Evolutionary conservation across 176 grass and related monocot genomes (phyloP).

Genomic region (Themeda triandra): DNA sequence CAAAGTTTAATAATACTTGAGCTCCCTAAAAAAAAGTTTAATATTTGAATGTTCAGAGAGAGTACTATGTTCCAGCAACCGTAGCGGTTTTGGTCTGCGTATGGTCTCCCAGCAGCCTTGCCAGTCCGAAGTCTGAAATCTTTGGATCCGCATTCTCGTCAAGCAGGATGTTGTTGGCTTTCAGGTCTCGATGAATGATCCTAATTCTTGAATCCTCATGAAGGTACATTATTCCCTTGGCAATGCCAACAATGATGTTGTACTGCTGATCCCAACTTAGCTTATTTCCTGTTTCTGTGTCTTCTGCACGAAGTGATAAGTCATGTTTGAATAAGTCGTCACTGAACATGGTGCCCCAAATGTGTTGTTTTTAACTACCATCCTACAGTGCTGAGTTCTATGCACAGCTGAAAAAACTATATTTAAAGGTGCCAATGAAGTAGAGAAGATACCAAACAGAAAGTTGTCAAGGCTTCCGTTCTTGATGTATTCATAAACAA

Average conservation of each 20-base stretch:
- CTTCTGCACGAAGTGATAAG: too few species aligned
- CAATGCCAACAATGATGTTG: slow-evolving; percentile 45
- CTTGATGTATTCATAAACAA: neutral
- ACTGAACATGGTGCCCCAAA: too few species aligned
- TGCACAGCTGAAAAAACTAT: too few species aligned
- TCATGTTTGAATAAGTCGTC: too few species aligned
- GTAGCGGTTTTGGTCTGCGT: slow-evolving; percentile 4
- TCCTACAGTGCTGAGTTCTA: too few species aligned
- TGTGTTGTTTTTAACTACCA: too few species aligned
- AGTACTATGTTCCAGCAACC: slow-evolving; percentile 37
- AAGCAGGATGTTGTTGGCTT: slow-evolving; percentile 40
- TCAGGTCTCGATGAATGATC: slow-evolving; percentile 50
- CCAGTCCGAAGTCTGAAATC: slow-evolving; percentile 43
- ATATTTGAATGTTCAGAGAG: neutral
- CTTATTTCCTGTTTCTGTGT: neutral
- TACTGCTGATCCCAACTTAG: slow-evolving; percentile 23
- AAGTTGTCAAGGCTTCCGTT: neutral
- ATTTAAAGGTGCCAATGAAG: too few species aligned
- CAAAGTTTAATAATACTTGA: neutral
- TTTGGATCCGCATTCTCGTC: slow-evolving; percentile 39
- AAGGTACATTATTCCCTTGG: slow-evolving; percentile 51
- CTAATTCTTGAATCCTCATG: slow-evolving; percentile 41
- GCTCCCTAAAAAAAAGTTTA: too few species aligned
- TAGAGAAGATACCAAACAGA: neutral
- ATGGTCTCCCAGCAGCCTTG: slow-evolving; percentile 23